Evolutionary conservation across 2,329 filamentous ascomycete species (phyloP).

Genomic region (Lecanosticta acicola): DNA sequence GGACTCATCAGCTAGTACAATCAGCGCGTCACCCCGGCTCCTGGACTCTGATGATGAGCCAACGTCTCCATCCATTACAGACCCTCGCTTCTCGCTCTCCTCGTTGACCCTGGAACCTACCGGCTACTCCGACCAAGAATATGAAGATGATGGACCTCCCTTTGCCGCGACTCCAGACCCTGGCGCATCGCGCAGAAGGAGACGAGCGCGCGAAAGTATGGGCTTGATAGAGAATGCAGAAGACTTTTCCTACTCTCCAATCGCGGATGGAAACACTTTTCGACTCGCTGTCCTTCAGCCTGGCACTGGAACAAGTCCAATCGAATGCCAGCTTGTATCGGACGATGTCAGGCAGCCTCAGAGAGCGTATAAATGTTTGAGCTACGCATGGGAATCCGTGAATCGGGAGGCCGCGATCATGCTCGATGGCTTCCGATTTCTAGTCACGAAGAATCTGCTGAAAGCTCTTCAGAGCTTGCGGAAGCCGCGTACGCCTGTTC

Average conservation of each 20-base stretch:
- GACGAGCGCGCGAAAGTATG: constrained; percentile 18
- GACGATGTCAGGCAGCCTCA: constrained; percentile 21
- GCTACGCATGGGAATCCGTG: constrained; percentile 28
- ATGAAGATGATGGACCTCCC: constrained; percentile 14
- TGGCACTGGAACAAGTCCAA: constrained; percentile 16
- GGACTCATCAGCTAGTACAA: constrained; percentile 10
- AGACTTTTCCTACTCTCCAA: constrained; percentile 21
- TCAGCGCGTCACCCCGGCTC: constrained; percentile 22
- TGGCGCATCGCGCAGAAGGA: constrained; percentile 12
- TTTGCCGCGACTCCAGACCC: constrained; percentile 22
- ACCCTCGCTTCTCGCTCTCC: constrained; percentile 21
- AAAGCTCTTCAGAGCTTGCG: constrained; percentile 21
- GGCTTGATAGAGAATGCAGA: constrained; percentile 13
- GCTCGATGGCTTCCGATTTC: constrained; percentile 26
- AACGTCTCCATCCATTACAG: constrained; percentile 13
- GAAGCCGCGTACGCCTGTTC: constrained; percentile 23
- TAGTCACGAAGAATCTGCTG: constrained; percentile 28
- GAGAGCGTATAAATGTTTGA: constrained; percentile 24
- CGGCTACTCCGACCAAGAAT: constrained; percentile 1
- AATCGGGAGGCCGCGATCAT: constrained; percentile 24
- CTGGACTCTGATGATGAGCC: constrained; percentile 25
- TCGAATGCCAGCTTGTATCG: constrained; percentile 23
- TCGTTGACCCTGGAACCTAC: background rate
- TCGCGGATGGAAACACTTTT: constrained; percentile 27
- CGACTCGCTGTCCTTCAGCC: constrained; percentile 23